Percentiles rank a stretch among this genome's conserved stretches.
These are phyloP conservation scores for Penicillium verrucosum DNA, from an alignment of 2,329 filamentous ascomycete genomes.

Conservation along the genomic window DNA sequence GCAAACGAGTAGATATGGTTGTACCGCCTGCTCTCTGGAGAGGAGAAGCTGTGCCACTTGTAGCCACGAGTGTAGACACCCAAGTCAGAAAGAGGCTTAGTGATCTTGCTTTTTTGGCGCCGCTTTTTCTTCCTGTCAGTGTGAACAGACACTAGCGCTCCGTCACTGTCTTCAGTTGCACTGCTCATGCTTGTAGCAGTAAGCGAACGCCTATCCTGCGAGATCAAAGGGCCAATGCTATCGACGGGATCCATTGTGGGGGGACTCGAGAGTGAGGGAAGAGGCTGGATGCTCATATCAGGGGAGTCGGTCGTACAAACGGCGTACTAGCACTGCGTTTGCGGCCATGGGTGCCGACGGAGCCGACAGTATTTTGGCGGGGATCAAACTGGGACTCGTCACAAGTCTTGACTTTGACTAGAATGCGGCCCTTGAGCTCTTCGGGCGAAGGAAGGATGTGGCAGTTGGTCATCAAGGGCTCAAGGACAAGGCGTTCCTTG, in stretches of 20 bases:
- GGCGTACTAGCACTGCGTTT: constrained; percentile 75
- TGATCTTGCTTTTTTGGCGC: constrained; percentile 75
- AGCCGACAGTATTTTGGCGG: constrained; percentile 40
- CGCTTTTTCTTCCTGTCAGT: constrained; percentile 55
- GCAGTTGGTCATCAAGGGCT: constrained; percentile 67
- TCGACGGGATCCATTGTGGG: constrained; percentile 53
- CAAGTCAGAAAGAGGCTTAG: constrained; percentile 75
- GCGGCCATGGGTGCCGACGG: constrained; percentile 41
- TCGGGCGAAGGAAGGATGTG: constrained; percentile 78
- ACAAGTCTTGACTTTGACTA: constrained; percentile 92
- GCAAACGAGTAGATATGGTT: constrained; percentile 97
- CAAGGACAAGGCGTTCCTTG: constrained; percentile 71
- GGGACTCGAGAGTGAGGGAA: constrained; percentile 52
- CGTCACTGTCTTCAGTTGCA: constrained; percentile 75
- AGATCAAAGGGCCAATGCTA: constrained; percentile 43
- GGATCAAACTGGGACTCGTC: constrained; percentile 51
- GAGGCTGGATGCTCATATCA: constrained; percentile 54
- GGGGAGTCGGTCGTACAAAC: constrained; percentile 60
- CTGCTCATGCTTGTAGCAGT: constrained; percentile 56
- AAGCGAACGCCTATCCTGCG: constrained; percentile 52
- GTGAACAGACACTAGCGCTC: constrained; percentile 48
- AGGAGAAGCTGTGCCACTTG: constrained; percentile 79
- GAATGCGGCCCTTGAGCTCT: constrained; percentile 74
- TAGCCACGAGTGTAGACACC: constrained; percentile 75
- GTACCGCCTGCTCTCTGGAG: constrained; percentile 74